These are phyloP conservation scores for Quercus agrifolia DNA, from an alignment of 306 rosid species.

Conservation along the genomic window DNA sequence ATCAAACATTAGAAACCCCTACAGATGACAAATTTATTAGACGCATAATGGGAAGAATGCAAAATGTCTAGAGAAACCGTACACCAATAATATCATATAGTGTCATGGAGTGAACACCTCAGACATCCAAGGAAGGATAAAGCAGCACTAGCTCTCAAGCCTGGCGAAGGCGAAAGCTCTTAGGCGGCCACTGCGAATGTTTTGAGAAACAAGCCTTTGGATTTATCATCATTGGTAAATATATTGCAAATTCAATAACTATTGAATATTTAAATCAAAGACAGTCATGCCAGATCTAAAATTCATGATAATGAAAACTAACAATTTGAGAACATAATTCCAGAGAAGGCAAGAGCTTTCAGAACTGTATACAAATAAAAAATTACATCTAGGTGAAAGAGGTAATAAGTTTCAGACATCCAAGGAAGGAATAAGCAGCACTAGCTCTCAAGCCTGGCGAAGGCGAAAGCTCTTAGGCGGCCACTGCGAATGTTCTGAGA, in stretches of 20 bases:
- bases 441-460: conserved; percentile 8
- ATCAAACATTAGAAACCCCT: too few relatives aligned
- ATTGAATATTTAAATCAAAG: neutral
- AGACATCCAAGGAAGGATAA: conserved; percentile 10
- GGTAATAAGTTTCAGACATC: conserved; percentile 4
- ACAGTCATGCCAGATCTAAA: too few relatives aligned
- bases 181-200: conserved; percentile 22
- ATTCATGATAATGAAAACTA: too few relatives aligned
- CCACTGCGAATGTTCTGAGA: conserved; percentile 16
- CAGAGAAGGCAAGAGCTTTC: too few relatives aligned
- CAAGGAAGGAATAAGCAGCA: conserved; percentile 15
- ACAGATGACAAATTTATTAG: neutral
- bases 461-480: conserved; percentile 8
- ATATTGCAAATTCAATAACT: neutral
- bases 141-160: conserved; percentile 18
- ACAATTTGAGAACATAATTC: too few relatives aligned
- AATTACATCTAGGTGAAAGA: neutral
- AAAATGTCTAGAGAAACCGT: neutral
- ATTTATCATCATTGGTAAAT: neutral
- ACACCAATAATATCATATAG: too few relatives aligned
- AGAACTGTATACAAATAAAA: neutral
- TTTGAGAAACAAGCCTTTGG: conserved; percentile 16
- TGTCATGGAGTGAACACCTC: too few relatives aligned
- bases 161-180: conserved; percentile 19
- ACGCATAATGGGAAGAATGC: neutral